Conservation (phyloP, 2,329 filamentous ascomycete species). For the Fusarium nodosum region DNA sequence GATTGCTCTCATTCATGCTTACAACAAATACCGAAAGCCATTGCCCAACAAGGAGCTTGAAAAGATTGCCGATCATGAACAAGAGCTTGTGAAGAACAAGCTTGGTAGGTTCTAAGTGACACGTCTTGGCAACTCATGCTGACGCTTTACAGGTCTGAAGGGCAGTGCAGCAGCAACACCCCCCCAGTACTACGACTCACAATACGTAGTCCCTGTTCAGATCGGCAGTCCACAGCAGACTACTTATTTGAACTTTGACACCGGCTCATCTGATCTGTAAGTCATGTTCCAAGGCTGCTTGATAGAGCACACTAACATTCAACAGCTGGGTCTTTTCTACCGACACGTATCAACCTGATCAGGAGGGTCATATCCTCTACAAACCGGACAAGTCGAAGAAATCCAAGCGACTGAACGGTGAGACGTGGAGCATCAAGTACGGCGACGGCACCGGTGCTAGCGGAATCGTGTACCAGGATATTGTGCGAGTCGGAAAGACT, state of each 20-base stretch:
- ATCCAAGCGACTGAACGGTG: constrained; percentile 57
- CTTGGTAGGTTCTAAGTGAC: no score
- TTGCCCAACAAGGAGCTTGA: constrained; percentile 49
- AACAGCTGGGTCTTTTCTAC: constrained; percentile 77
- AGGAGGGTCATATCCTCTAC: constrained; percentile 70
- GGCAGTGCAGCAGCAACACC: constrained; percentile 49
- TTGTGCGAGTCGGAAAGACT: constrained; percentile 71
- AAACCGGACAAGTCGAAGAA: constrained; percentile 60
- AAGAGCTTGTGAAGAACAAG: constrained; percentile 45
- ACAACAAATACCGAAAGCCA: constrained; percentile 55
- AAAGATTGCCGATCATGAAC: constrained; percentile 40
- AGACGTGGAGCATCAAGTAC: constrained; percentile 72
- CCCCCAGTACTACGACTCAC: constrained; percentile 61
- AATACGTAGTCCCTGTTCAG: constrained; percentile 72
- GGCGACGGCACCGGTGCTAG: constrained; percentile 74
- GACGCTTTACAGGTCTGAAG: constrained; percentile 32
- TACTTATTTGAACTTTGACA: constrained; percentile 78
- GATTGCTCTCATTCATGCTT: constrained; percentile 51
- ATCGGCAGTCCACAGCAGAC: constrained; percentile 70
- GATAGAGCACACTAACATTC: constrained; percentile 33
- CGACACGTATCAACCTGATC: constrained; percentile 63
- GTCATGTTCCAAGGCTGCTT: not conserved
- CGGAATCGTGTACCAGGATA: constrained; percentile 76
- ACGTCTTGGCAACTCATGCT: no score
- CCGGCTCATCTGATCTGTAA: constrained; percentile 66